Base-by-base conservation (phyloP, 257 asterid species). In the Nicotiana knightiana region DNA sequence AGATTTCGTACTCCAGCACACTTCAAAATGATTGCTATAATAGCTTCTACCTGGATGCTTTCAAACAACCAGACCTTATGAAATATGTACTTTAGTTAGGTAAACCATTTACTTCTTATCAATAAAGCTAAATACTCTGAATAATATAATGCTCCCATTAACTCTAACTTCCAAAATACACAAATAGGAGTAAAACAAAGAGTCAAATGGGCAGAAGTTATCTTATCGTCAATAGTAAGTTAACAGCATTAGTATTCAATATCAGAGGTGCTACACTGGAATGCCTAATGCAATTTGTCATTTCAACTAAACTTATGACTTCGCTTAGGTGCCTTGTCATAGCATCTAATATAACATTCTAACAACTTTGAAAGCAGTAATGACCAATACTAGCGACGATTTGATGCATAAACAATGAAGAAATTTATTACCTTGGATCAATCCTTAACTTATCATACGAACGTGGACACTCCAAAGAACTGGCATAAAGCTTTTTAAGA, bases 381-480 rank as follows among this genome's bases (percentile, higher is more conserved):
- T 75, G 26, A 28, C 26, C 46, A 51, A 46, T 13, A 28, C 12
- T 15, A 16, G 28, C 64, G 1, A 51, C 28, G 37, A 75, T 28
- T 51, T 51, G 51, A 75, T 75, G 63, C 64, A 75, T 75, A 7
- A 67, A 66, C 57, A 16, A 66, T 13, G 35, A 66, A 53, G 32
- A 67, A 58, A 77, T 43, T 33, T 78, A 59, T 82, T 90, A 96
- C 99, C 98, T 92, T 82, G 97, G 96, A 88, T 96, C 86, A 83
- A 91, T 88, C 87, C 99, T 89, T 84, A 96, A 87, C 89, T 91
- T 96, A 86, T 96, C 99, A 76, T 96, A 96, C 21, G 99, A 96
- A 78, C 97, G 97, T 67, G 98, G 99, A 37, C 99, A 96, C 87
- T 94, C 97, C 67, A 86, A 87, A 75, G 92, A 81, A 84, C 81